Evolutionary conservation across 2,329 filamentous ascomycete species (phyloP).

Genomic region (Dendryphion nanum): DNA sequence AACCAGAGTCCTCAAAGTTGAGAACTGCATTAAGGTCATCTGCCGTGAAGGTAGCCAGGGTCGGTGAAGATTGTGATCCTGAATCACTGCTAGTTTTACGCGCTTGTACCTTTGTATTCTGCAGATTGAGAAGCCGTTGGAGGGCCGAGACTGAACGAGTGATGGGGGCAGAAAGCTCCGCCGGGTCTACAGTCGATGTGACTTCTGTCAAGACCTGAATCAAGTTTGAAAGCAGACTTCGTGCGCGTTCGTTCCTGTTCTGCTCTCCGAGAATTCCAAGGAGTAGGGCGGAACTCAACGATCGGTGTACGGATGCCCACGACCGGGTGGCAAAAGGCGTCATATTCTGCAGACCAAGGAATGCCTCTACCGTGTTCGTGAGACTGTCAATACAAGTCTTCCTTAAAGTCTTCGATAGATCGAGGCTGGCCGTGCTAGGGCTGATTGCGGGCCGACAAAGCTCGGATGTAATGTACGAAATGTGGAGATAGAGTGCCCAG

Average conservation of each 20-base stretch:
- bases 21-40: conserved; percentile 39
- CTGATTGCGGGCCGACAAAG: conserved; percentile 62
- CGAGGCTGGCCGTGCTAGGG: conserved; percentile 45
- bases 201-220: conserved; percentile 48
- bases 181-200: conserved; percentile 46
- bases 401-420: conserved; percentile 49
- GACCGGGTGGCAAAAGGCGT: conserved; percentile 45
- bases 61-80: conserved; percentile 30
- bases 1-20: conserved; percentile 24
- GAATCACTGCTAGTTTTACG: conserved; percentile 17
- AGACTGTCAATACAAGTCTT: conserved; percentile 57
- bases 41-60: conserved; percentile 31
- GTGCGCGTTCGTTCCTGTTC: conserved; percentile 45
- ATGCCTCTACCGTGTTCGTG: conserved; percentile 58
- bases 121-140: conserved; percentile 41
- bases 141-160: conserved; percentile 48
- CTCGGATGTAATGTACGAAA: conserved; percentile 62
- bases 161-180: conserved; percentile 49
- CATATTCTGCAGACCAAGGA: conserved; percentile 58
- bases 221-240: conserved; percentile 46
- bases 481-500: conserved; percentile 60
- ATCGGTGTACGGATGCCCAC: conserved; percentile 46
- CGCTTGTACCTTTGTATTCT: conserved; percentile 18
- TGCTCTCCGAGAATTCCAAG: conserved; percentile 47
- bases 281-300: conserved; percentile 44